Evolutionary conservation across 768 basidiomycete genomes (phyloP).

Genomic region (Agaricus blazei): DNA sequence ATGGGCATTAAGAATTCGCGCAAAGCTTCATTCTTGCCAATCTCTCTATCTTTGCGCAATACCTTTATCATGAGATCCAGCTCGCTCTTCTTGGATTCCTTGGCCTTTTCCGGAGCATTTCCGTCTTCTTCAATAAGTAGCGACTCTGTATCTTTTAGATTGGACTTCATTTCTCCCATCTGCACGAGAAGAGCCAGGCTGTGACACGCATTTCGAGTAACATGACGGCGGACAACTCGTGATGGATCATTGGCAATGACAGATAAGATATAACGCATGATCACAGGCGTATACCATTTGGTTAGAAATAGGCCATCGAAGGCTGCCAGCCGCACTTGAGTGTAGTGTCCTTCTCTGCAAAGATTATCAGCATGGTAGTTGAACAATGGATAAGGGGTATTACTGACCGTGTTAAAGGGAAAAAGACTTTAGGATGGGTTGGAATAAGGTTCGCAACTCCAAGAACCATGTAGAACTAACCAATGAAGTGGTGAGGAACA

Average conservation of each 20-base stretch:
- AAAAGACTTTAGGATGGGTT: slow-evolving; percentile 71
- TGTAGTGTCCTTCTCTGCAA: slow-evolving; percentile 86
- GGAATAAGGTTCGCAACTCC: slow-evolving; percentile 75
- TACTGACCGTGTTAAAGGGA: slow-evolving; percentile 81
- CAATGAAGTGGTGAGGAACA: slow-evolving; percentile 1
- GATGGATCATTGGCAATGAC: slow-evolving; percentile 87
- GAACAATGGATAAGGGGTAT: neutral
- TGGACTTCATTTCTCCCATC: slow-evolving; percentile 86
- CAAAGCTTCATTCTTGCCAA: slow-evolving; percentile 74
- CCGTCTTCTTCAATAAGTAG: slow-evolving; percentile 87
- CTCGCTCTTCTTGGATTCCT: slow-evolving; percentile 77
- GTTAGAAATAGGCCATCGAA: slow-evolving; percentile 92
- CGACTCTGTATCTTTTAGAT: slow-evolving; percentile 67
- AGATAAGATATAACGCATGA: slow-evolving; percentile 84
- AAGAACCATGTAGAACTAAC: slow-evolving; percentile 75
- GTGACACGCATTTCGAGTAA: slow-evolving; percentile 80
- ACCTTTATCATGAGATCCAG: slow-evolving; percentile 83
- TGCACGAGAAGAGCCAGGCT: slow-evolving; percentile 82
- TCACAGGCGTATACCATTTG: slow-evolving; percentile 79
- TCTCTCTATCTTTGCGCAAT: slow-evolving; percentile 81
- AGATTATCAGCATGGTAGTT: slow-evolving; percentile 3
- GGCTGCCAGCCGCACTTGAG: slow-evolving; percentile 85
- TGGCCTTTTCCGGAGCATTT: slow-evolving; percentile 59
- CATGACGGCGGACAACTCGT: slow-evolving; percentile 76
- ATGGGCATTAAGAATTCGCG: slow-evolving; percentile 80